Conservation (phyloP, 495 filamentous ascomycete genomes). For the Extremus antarcticus region DNA sequence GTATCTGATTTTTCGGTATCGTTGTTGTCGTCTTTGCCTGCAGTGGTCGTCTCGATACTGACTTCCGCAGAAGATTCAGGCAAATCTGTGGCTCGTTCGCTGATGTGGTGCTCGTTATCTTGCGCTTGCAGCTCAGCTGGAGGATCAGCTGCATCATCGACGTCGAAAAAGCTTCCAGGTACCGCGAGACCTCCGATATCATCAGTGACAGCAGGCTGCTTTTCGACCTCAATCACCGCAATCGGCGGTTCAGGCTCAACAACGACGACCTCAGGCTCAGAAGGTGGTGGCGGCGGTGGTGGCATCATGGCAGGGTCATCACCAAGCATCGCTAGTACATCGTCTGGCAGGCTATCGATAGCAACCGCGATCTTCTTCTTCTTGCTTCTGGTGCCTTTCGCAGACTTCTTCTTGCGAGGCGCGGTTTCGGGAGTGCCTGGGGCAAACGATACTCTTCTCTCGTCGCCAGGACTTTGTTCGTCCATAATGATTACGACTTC, state of each 20-base stretch:
- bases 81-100: no score
- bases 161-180: background rate
- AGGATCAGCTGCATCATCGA: background rate
- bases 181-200: background rate
- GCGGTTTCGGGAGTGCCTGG: slow-evolving; percentile 18
- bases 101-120: background rate
- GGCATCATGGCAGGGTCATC: background rate
- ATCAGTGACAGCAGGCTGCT: background rate
- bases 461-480: background rate
- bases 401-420: slow-evolving; percentile 14
- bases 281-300: background rate
- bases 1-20: no score
- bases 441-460: slow-evolving; percentile 11
- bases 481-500: background rate
- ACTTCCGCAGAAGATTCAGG: no score
- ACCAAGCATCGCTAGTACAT: background rate
- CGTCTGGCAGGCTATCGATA: background rate
- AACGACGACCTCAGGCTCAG: background rate
- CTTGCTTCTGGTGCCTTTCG: slow-evolving; percentile 8
- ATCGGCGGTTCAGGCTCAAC: background rate
- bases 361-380: slow-evolving; percentile 7
- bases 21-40: no score
- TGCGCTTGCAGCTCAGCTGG: background rate
- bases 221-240: background rate
- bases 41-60: no score